Evolutionary conservation across 2,329 filamentous ascomycete genomes (phyloP).

Genomic region (Chaetoscypha palmicola): DNA sequence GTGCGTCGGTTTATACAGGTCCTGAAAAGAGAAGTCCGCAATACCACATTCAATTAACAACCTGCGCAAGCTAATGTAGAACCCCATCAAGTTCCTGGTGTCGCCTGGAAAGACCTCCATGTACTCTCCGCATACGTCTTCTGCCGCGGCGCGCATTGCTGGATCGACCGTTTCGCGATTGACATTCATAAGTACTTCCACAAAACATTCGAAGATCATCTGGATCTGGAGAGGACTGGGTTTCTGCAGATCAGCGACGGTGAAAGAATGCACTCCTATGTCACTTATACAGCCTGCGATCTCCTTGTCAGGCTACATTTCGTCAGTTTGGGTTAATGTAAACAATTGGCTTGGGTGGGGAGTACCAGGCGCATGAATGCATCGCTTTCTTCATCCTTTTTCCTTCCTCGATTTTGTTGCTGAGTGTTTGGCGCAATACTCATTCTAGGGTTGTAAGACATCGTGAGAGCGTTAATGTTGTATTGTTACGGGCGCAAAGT

Average conservation of each 20-base stretch:
- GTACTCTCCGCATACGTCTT: conserved; percentile 78
- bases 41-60: conserved; percentile 85
- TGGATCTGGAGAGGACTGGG: conserved; percentile 93
- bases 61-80: conserved; percentile 76
- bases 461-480: conserved; percentile 20
- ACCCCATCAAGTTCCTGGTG: conserved; percentile 90
- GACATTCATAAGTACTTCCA: conserved; percentile 86
- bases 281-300: conserved; percentile 97
- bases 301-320: conserved; percentile 53
- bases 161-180: conserved; percentile 91
- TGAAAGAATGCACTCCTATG: conserved; percentile 88
- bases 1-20: conserved; percentile 85
- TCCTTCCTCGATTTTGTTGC: conserved; percentile 41
- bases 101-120: conserved; percentile 79
- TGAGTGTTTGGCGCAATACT: conserved; percentile 42
- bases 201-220: conserved; percentile 97
- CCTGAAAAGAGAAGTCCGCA: conserved; percentile 86
- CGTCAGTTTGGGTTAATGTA: conserved; percentile 2
- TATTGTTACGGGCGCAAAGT: not conserved
- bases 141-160: conserved; percentile 85
- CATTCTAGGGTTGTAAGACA: conserved; percentile 46
- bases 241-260: conserved; percentile 79
- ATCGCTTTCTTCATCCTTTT: conserved; percentile 51
- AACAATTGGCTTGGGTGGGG: conserved; percentile 9
- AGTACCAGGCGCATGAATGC: conserved; percentile 50